Percentiles rank a stretch among this genome's conserved stretches.
These are phyloP conservation scores for Arachnomyces sp. DNA, from an alignment of 2,329 filamentous ascomycete species.

Conservation along the genomic window DNA sequence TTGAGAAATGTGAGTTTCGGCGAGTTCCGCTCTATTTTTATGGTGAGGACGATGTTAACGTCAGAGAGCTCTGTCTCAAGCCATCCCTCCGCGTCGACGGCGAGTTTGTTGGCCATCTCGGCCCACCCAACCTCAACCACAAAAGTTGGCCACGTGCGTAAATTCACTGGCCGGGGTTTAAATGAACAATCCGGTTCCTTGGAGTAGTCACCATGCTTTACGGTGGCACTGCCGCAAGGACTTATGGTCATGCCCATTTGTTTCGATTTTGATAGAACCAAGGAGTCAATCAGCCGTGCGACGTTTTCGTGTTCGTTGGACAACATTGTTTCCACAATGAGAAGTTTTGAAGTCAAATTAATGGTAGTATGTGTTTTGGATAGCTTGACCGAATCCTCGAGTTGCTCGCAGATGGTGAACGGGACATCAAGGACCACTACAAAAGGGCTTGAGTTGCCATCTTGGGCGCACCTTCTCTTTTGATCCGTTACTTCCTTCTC, in stretches of 20 bases:
- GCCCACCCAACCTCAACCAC: slow-evolving; percentile 3
- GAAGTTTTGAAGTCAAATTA: too few species aligned
- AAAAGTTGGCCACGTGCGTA: slow-evolving; percentile 1
- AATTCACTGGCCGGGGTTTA: background rate
- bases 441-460: slow-evolving; percentile 1
- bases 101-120: slow-evolving; percentile 2
- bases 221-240: too few species aligned
- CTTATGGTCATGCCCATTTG: too few species aligned
- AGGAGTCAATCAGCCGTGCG: too few species aligned
- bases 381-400: background rate
- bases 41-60: slow-evolving; percentile 3
- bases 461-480: background rate
- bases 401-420: background rate
- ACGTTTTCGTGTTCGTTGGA: too few species aligned
- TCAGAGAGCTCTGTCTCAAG: slow-evolving; percentile 5
- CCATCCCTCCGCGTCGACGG: slow-evolving; percentile 8
- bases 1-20: slow-evolving; percentile 2
- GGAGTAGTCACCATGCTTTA: too few species aligned
- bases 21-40: slow-evolving; percentile 1
- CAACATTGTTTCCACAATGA: too few species aligned
- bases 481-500: background rate
- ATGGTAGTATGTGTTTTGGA: too few species aligned
- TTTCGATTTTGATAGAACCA: too few species aligned
- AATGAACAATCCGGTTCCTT: too few species aligned
- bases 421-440: background rate